Conservation (phyloP, 768 basidiomycete genomes). For the Gymnopilus dilepis region DNA sequence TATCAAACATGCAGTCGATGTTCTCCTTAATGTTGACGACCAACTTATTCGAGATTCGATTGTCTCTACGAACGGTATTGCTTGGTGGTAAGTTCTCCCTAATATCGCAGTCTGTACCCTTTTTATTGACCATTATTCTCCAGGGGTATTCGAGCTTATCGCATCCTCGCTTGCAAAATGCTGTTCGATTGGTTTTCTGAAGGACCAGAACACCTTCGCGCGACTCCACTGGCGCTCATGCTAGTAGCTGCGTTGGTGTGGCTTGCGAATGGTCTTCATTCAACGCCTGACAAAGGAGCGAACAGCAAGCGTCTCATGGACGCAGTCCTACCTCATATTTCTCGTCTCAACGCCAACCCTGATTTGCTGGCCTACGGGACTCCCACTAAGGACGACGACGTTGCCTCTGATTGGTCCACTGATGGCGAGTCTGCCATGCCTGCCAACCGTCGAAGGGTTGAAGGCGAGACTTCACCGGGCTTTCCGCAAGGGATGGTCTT, state of each 20-base stretch:
- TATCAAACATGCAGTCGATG: not conserved
- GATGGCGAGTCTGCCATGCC: not conserved
- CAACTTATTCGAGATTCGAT: not conserved
- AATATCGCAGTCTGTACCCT: not conserved
- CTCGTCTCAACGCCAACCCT: not conserved
- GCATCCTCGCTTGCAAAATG: not conserved
- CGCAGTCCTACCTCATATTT: conserved; percentile 19
- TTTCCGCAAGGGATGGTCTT: not conserved
- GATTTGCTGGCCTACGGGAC: conserved; percentile 18
- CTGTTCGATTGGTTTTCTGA: too few relatives aligned
- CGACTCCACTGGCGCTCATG: not conserved
- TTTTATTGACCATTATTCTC: not conserved
- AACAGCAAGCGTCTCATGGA: conserved; percentile 18
- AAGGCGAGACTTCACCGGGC: not conserved
- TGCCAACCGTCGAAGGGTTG: not conserved
- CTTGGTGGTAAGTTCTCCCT: not conserved
- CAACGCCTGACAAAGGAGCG: conserved; percentile 22
- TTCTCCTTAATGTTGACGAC: not conserved
- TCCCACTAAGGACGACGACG: conserved; percentile 3
- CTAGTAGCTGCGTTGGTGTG: conserved; percentile 21
- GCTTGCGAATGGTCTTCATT: conserved; percentile 26
- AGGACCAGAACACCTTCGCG: too few relatives aligned
- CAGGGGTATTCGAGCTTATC: not conserved
- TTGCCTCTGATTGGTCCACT: not conserved
- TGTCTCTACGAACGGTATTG: not conserved